Base-by-base conservation (phyloP, 2,329 filamentous ascomycete species). In the Botryosphaeria dothidea region DNA sequence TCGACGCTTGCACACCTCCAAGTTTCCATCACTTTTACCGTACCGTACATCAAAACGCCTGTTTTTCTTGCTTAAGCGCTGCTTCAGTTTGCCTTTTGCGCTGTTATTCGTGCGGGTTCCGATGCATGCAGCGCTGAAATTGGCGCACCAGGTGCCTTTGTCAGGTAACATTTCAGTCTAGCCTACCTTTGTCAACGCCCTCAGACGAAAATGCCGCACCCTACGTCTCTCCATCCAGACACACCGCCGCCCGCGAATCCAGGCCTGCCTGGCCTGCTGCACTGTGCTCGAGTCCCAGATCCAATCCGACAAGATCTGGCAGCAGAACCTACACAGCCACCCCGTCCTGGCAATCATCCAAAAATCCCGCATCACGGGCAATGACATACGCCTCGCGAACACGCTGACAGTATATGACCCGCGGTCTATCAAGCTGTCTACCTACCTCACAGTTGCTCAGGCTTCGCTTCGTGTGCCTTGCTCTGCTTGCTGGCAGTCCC, bases 91-190 rank as follows among this genome's bases (percentile, higher is more conserved):
- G 56, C 56, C 25, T 8, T 23, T 9, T 60, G 56, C 38, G 56
- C 38, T 17, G 25, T 9, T 8, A 6, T 11, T 17, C 25, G 27
- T 9, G 27, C 36, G 19, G 11, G 52, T 8, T 4, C 4, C 34
- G 19, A 17, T n/a, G 52, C 34, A 3, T n/a, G 8, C 19, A 9
- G 38, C 11, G 38, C 9, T n/a, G 56, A 60, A 29, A 46, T 34
- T 60, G 34, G 56, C 56, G 56, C 56, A 46, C 3, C 11, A 38
- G 6, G 9, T 8, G 38, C 38, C 38, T 60, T 31, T 60, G 56
- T 60, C 56, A 60, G 43, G 56, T 46, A 46, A 34, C 56, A 45
- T 60, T 46, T 17, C 56, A 60, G 56, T n/a, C 56, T 60, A 60
- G 56, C 38, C 41, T 31, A n/a, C 25, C 41, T 46, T 46, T 60